Evolutionary conservation across 768 basidiomycete species (phyloP), one percentile per base, ranked within the genome.

Genomic region (Leucocoprinus sp.): DNA sequence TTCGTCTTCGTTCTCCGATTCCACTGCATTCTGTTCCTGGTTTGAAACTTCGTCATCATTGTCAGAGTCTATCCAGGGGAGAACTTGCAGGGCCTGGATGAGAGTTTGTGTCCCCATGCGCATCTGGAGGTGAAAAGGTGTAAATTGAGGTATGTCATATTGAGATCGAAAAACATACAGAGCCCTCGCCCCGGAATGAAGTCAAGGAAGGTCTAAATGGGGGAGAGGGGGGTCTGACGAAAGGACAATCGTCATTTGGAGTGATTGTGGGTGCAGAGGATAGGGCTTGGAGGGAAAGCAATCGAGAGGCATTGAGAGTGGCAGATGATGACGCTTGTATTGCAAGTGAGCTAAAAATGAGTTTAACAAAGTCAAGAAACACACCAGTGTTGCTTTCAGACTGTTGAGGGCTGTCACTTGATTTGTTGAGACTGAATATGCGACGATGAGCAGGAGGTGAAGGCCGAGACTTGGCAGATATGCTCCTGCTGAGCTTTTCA

Each of bases 31-130:
- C 3, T 60, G 56, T 39, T 69, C 63, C 37, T 68, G 69, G 48
- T 67, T 61, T 8, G 69, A 55, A 22, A 70, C 62, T 38, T 82
- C 85, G 31, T 84, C 82, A 24, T 83, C 81, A 45, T 78, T 79
- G 51, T 89, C 84, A 7, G 74, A 70, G 49, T 80, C 78, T 26
- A 74, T 71, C 83, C 82, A 86, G 15, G 89, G 90, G 33, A 91
- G 69, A 1, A 87, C 89, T 55, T 91, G 89, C 11, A 92, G 69
- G 3, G 86, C 89, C 64, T 91, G 89, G 29, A 92, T 91, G 40
- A 92, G 76, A 2, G 89, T 86, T 59, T 92, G 90, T 2, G 89
- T 92, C 12, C 89, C 89, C 19, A 81, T 78, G 31, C 86, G 82
- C 80, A 92, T 84, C 89, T 92, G 57, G 9, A 31, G 4, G 28